Conservation (phyloP, 768 basidiomycete species). For the Suillus paluster region DNA sequence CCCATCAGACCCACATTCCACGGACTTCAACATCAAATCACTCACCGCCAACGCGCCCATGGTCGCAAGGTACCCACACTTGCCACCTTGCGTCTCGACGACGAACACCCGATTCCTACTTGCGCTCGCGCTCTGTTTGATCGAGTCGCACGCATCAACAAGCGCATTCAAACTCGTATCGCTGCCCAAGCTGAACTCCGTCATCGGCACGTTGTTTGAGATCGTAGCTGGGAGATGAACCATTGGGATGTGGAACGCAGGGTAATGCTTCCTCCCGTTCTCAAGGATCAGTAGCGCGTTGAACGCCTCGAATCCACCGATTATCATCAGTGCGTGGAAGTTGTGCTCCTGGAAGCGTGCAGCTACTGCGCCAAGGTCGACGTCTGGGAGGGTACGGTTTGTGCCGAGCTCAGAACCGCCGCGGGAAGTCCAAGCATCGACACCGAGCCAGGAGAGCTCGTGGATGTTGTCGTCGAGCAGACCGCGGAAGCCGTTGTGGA, state of each 20-base stretch:
- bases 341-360: slow-evolving; percentile 87
- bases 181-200: slow-evolving; percentile 93
- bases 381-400: slow-evolving; percentile 85
- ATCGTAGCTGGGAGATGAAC: slow-evolving; percentile 95
- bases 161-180: slow-evolving; percentile 98
- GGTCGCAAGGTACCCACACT: slow-evolving; percentile 94
- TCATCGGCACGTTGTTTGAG: slow-evolving; percentile 97
- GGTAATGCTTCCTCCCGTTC: slow-evolving; percentile 80
- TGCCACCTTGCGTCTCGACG: slow-evolving; percentile 97
- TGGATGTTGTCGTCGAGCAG: slow-evolving; percentile 87
- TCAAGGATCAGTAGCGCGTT: slow-evolving; percentile 78
- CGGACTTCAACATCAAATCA: slow-evolving; percentile 15
- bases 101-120: slow-evolving; percentile 96
- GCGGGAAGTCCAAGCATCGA: slow-evolving; percentile 94
- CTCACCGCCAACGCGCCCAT: slow-evolving; percentile 94
- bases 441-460: slow-evolving; percentile 93
- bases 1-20: slow-evolving; percentile 3
- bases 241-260: slow-evolving; percentile 94
- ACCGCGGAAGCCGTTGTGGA: slow-evolving; percentile 96
- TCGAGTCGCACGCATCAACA: slow-evolving; percentile 96
- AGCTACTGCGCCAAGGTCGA: slow-evolving; percentile 88
- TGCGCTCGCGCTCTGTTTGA: slow-evolving; percentile 97
- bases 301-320: slow-evolving; percentile 98
- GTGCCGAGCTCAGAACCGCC: slow-evolving; percentile 98
- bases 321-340: slow-evolving; percentile 81